Evolutionary conservation across 2,329 filamentous ascomycete genomes (phyloP), one percentile per base, ranked within the genome.

Genomic region (Aspergillus tubingensis): DNA sequence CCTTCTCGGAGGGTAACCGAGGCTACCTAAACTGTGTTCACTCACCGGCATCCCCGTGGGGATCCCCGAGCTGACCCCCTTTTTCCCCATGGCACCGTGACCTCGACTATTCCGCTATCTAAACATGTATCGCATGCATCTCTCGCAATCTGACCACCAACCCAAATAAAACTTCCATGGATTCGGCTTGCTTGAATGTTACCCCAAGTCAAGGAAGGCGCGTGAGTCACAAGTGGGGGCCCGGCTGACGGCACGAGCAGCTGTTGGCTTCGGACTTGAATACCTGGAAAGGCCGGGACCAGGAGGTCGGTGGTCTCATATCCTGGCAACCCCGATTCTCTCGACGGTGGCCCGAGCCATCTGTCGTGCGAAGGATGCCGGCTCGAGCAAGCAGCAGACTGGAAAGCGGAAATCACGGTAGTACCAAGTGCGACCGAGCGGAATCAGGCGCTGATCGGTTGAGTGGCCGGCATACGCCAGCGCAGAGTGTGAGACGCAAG

Each of bases 1-100:
- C 32, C 32, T 5, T 13, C 11, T 36, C 32, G 32, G 32, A 13
- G 32, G 32, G 11, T 36, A 36, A 36, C 32, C 32, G 32, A 36
- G 32, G 32, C 32, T 13, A 36, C 32, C 47, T 50, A 50, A 30
- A n/a, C 47, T 32, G 27, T 4, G 27, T 50, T 30, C 47, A 17
- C n/a, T 50, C 47, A 50, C 47, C 47, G 47, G 25, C 25, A 25
- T 30, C 47, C 47, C 47, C 47, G 25, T 50, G 47, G 47, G 47
- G 27, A 50, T 25, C 25, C 10, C 47, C 25, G n/a, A 50, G 2
- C 47, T 17, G 47, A 44, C 19, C 25, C 13, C 21, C 8, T 5
- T 30, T 49, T 27, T 49, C 47, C 47, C 47, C 47, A 50, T 50
- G 47, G 47, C 47, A 50, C 25, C 13, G 27, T 17, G 8, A 32